Evolutionary conservation across 192 early-diverging fungal species (phyloP), one percentile per base, ranked within the genome.

Genomic region (Rhizoclosmatium globosum): DNA sequence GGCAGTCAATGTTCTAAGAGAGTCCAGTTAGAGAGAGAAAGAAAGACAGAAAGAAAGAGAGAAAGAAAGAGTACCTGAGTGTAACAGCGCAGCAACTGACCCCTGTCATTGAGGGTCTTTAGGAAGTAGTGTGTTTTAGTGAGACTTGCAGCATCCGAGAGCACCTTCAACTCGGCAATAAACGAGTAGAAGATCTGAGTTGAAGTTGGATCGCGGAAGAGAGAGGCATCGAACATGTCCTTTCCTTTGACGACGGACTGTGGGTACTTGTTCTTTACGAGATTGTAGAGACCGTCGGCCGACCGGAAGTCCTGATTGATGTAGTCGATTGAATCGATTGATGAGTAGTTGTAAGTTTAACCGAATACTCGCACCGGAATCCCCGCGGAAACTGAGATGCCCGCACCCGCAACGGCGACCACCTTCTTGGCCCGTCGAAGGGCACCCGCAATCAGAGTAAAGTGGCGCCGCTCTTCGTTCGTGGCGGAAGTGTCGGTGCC

Each of bases 101-200:
- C 92, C 6, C 83, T 80, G 31, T 93, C 90, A 23, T 93, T 88
- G 2, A 99, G 81, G 58, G 86, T 79, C 64, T 92, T 92, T 76
- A 99, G 90, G 78, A 98, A 98, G 45, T 83, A 72, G 82, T 99
- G 98, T 4, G 97, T 95, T 1, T 89, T 91, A 3, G 98, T 96
- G 38, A 91, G 88, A 41, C 85, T 82, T 2, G 97, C 97, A 62
- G 88, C 87, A 64, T 88, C 85, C 23, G 94, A 89, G 7, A 93
- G 82, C 7, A 87, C 79, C 76, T 95, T 93, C 41, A 98, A 84
- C 78, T 96, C 93, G 56, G 93, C 94, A 89, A 97, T 96, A 71
- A 95, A 95, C 1, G 89, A 88, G 71, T 93, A 88, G 68, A 87
- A 87, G 38, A 86, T 48, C 58, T 82, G 76, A 2, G 93, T 94